Base-by-base conservation (phyloP, 257 asterid species). In the Knoxia roxburghii region DNA sequence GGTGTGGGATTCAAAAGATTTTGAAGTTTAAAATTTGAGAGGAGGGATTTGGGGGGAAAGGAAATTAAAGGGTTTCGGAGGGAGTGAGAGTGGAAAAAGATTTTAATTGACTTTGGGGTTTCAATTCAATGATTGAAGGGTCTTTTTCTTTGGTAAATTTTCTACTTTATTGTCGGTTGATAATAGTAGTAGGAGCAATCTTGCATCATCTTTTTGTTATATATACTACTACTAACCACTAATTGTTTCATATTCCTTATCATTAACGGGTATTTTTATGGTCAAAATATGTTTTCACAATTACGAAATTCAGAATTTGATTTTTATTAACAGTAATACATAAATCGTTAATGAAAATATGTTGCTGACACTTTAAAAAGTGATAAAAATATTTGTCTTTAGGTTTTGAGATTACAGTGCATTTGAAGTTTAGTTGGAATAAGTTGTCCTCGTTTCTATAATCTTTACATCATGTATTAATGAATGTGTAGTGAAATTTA, bases 61-160 rank as follows among this genome's bases (percentile, higher is more conserved):
- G 12, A 40, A 37, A 9, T 37, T 37, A 37, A 37, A 37, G 46
- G 46, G 3, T 52, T 27, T 43, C 62, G 69, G 68, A 71, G 69
- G 41, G 69, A 71, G 63, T 41, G 43, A 32, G 46, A 53, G 41
- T 52, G 64, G 20, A 13, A 49, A 32, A 41, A 39, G 17, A 54
- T 18, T 12, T 5, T 0, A 13, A 29, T 26, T 63, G 40, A 71
- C 48, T 63, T 29, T 63, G 64, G 48, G 10, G 8, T 52, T 29
- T 71, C 69, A 61, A 70, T 61, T 71, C 75, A 71, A 61, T 70
- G 46, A 70, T 70, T 62, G 13, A 39, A 7, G 37, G 24, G 6
- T 49, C 17, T 60, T 58, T 5, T 48, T 9, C 26, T 41, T 23
- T 41, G 49, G 33, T 57, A 43, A 62, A 14, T 52, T 35, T 24